Evolutionary conservation across 305 asterid species (phyloP), one percentile per base, ranked within the genome.

Genomic region (Solanum aculeatissimum): DNA sequence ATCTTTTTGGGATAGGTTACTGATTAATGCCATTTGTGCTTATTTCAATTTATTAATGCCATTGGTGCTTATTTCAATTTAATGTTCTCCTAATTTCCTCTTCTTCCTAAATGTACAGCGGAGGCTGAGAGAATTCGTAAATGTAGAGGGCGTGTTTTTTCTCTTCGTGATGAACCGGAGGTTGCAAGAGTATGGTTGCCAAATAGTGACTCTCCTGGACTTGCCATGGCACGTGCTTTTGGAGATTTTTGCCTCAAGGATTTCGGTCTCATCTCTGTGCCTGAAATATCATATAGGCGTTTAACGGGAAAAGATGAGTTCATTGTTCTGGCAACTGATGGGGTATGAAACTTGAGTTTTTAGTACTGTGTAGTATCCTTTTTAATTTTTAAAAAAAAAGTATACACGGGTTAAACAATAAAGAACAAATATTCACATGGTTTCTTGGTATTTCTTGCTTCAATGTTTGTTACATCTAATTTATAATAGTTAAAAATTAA

Each of bases 211-310:
- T 85, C 88, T 27, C 90, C 90, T 79, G 88, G 90, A 80, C 80
- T 88, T 60, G 90, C 90, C 6, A 88, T 88, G 88, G 88, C 90
- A 42, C 86, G 90, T 71, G 89, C 89, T 25, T 87, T 87, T 83
- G 89, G 89, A 42, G 88, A 87, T 81, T 87, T 87, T 45, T 87
- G 89, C 80, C 81, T 87, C 60, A 87, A 87, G 86, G 86, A 85
- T 83, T 87, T 85, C 66, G 89, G 89, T 77, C 83, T 87, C 69
- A 87, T 85, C 85, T 87, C 89, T 65, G 75, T 84, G 81, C 89
- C 89, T 13, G 87, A 87, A 81, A 27, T 87, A 57, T 82, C 87
- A n/a, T 78, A 87, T 83, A 85, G 85, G 75, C 84, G 65, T 43
- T 70, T 87, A 51, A 85, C 89, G 1, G 58, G 19, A 45, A 85